These are phyloP conservation scores for Debaryomyces prosopidis DNA, from an alignment of 805 yeast genomes.

Conservation along the genomic window DNA sequence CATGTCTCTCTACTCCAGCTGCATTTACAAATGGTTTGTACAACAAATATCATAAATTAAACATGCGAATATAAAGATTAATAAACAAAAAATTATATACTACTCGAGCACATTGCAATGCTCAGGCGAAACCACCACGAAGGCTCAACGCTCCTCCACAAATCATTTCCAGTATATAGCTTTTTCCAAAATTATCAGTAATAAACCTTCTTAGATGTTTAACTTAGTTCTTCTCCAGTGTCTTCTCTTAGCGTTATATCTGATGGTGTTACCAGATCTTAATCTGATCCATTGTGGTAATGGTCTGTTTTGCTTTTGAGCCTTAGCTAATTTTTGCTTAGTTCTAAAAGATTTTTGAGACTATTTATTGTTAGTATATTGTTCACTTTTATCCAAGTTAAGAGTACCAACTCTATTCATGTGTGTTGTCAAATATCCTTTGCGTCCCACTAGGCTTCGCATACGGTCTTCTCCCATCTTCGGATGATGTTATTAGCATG, in stretches of 20 bases:
- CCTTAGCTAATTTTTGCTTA: conserved; percentile 99
- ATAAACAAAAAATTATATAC: conserved; percentile 1
- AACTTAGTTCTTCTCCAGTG: conserved; percentile 99
- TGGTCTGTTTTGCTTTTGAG: conserved; percentile 98
- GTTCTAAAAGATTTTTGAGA: conserved; percentile 94
- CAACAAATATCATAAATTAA: conserved; percentile 8
- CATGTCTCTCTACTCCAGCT: too few species aligned
- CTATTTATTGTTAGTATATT: conserved; percentile 44
- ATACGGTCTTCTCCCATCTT: not conserved
- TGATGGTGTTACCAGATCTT: conserved; percentile 96
- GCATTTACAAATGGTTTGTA: not conserved
- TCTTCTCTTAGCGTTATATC: conserved; percentile 99
- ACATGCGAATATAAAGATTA: conserved; percentile 9
- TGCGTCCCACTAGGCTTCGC: not conserved
- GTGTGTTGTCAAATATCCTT: not conserved
- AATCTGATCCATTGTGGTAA: conserved; percentile 99
- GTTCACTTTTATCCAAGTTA: not conserved
- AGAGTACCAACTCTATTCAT: not conserved
- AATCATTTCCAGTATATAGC: not conserved
- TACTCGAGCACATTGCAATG: not conserved
- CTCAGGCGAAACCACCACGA: not conserved
- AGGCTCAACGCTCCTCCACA: too few species aligned
- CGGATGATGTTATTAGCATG: too few species aligned
- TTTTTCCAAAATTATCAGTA: not conserved
- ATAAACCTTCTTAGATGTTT: conserved; percentile 64